These are phyloP conservation scores for Xylariales sp. DNA, from an alignment of 2,329 filamentous ascomycete genomes.

Conservation along the genomic window DNA sequence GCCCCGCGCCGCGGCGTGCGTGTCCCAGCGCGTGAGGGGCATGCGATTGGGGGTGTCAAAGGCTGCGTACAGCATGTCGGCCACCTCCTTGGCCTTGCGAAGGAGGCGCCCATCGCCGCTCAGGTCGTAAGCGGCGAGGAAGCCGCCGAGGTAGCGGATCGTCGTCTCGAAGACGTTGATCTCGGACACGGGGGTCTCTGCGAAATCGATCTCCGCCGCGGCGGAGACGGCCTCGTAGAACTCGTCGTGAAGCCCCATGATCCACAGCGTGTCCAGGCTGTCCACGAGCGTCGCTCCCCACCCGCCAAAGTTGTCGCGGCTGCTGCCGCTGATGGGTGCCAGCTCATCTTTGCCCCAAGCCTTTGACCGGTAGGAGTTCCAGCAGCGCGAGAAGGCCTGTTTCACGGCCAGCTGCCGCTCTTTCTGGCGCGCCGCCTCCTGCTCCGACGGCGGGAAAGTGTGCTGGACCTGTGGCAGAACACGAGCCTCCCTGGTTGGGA, in stretches of 20 bases:
- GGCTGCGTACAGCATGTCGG: slow-evolving; percentile 41
- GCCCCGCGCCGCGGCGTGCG: slow-evolving; percentile 26
- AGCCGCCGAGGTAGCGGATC: slow-evolving; percentile 40
- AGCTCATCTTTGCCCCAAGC: too few relatives aligned
- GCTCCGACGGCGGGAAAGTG: slow-evolving; percentile 10
- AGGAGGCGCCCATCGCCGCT: slow-evolving; percentile 34
- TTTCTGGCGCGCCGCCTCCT: slow-evolving; percentile 12
- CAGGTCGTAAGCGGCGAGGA: slow-evolving; percentile 41
- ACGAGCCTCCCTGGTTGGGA: slow-evolving; percentile 15
- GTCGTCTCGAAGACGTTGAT: slow-evolving; percentile 42
- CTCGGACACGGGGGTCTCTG: slow-evolving; percentile 28
- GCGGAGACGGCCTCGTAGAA: slow-evolving; percentile 50
- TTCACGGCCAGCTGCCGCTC: too few relatives aligned
- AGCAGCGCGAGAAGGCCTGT: too few relatives aligned
- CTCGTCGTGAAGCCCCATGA: slow-evolving; percentile 54
- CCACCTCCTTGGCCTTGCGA: slow-evolving; percentile 38
- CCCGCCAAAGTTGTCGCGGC: slow-evolving; percentile 45
- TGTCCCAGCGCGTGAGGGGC: slow-evolving; percentile 55
- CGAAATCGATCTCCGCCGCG: slow-evolving; percentile 46
- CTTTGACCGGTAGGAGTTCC: too few relatives aligned
- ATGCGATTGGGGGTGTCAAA: slow-evolving; percentile 46
- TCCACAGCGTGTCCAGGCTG: slow-evolving; percentile 55
- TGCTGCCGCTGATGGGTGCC: slow-evolving; percentile 39
- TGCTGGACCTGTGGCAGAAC: slow-evolving; percentile 17
- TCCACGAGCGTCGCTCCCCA: slow-evolving; percentile 59